Evolutionary conservation across 1,284 basidiomycete species (phyloP).

Genomic region (Erythrobasidium hasegawianum): DNA sequence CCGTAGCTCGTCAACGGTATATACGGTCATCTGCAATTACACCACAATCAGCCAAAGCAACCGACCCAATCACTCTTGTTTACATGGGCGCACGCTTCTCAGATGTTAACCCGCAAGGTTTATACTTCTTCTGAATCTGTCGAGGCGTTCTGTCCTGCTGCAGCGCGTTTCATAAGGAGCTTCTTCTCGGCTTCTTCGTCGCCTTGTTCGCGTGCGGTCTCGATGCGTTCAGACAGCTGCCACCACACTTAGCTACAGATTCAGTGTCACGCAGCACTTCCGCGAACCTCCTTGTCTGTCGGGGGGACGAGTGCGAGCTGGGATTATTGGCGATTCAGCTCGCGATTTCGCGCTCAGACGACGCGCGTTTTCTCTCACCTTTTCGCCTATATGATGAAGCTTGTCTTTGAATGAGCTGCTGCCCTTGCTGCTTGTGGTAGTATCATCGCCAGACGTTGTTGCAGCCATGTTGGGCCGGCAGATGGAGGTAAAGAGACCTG

Average conservation of each 20-base stretch:
- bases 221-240: conserved; percentile 22
- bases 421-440: background rate
- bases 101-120: no score
- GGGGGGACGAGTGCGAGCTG: conserved; percentile 33
- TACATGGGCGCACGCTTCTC: no score
- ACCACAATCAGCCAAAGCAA: no score
- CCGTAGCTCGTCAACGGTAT: no score
- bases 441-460: background rate
- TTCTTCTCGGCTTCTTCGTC: conserved; percentile 22
- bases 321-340: background rate
- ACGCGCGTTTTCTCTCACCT: conserved; percentile 5
- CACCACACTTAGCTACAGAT: background rate
- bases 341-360: background rate
- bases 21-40: no score
- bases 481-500: no score
- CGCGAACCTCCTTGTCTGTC: conserved; percentile 21
- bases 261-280: background rate
- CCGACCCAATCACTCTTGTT: no score
- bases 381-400: conserved; percentile 35
- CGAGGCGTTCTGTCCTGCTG: conserved; percentile 19
- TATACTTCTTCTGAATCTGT: conserved; percentile 12
- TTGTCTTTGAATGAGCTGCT: conserved; percentile 27
- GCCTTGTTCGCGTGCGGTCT: conserved; percentile 13
- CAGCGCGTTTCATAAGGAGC: conserved; percentile 18
- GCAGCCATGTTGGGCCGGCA: background rate